Base-by-base conservation (phyloP, 78 protist species). In the Dictyostelium brefeldianum region DNA sequence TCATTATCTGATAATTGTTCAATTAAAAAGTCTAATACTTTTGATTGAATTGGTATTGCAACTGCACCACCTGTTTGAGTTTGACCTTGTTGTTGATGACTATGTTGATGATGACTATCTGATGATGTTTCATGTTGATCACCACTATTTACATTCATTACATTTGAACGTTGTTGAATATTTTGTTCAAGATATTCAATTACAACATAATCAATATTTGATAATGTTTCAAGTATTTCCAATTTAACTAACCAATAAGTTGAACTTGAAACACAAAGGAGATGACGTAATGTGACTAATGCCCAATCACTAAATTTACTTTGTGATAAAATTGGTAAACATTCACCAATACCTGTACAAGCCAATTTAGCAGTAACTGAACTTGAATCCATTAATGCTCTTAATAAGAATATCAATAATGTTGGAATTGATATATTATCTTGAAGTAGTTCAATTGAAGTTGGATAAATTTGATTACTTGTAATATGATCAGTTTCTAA, bases 331-430 rank as follows among this genome's bases (percentile, higher is more conserved):
- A 57, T 74, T 29, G 80, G 84, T 14, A 87, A 22, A 77, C 93
- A 87, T 57, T 87, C 93, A 11, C 93, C 83, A 48, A 87, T 78
- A 87, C 93, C 93, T 41, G 93, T 87, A 50, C 93, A 87, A 10
- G 93, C 83, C 1, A 87, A 57, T 50, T 87, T 87, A 0, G 93
- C 93, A 41, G 93, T 87, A 2, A 87, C 56, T 3, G 93, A 87
- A 4, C 83, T 75, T 12, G 78, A 64, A 36, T 87, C 93, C 80
- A 87, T 25, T 3, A 87, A 81, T 14, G 93, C 67, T 10, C 93
- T 36, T 17, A 87, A 64, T 7, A 87, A 27, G 50, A 75, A 77
- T 14, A 80, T 74, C 59, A 87, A 47, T 8, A 87, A 46, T 3
- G 59, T 75, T 22, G 93, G 93, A 11, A 87, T 65, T 29, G 70